These are phyloP conservation scores for Solanum megistacrolobum DNA, from an alignment of 257 asterid species.

Conservation along the genomic window DNA sequence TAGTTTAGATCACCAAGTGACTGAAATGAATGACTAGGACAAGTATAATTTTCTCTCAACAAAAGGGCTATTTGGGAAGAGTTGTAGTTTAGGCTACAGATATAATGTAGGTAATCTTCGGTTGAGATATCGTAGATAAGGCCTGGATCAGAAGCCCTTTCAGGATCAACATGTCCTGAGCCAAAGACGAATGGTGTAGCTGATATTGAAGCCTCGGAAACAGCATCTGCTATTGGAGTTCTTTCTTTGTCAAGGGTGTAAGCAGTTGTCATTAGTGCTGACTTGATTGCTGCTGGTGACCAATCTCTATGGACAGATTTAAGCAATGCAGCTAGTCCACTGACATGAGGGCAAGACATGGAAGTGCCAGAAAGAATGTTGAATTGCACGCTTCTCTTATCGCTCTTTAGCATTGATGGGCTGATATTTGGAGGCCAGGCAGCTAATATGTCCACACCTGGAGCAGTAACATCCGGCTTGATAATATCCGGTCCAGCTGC, in stretches of 20 bases:
- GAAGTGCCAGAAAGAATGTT: constrained; percentile 74
- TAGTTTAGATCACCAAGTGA: constrained; percentile 55
- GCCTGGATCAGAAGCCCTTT: constrained; percentile 60
- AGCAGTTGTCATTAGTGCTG: constrained; percentile 73
- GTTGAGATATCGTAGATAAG: constrained; percentile 43
- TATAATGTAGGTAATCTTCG: constrained; percentile 34
- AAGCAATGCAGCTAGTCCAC: constrained; percentile 58
- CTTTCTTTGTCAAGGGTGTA: constrained; percentile 19
- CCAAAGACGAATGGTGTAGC: constrained; percentile 61
- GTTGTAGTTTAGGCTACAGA: constrained; percentile 55
- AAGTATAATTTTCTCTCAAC: constrained; percentile 23
- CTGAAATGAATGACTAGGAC: constrained; percentile 25
- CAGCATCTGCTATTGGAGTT: constrained; percentile 39
- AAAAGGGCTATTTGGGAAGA: constrained; percentile 39
- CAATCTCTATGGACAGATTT: constrained; percentile 46
- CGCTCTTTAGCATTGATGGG: constrained; percentile 42
- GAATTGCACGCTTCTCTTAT: constrained; percentile 38
- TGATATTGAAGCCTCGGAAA: constrained; percentile 9
- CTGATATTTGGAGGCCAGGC: constrained; percentile 67
- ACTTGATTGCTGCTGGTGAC: constrained; percentile 73
- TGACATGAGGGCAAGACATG: constrained; percentile 76
- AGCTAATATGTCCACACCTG: constrained; percentile 70
- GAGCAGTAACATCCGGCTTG: constrained; percentile 76
- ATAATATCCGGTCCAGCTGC: constrained; percentile 30
- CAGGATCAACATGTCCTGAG: constrained; percentile 61